Base-by-base conservation (phyloP, 805 yeast genomes). In the Starmerella lactis-condensi region DNA sequence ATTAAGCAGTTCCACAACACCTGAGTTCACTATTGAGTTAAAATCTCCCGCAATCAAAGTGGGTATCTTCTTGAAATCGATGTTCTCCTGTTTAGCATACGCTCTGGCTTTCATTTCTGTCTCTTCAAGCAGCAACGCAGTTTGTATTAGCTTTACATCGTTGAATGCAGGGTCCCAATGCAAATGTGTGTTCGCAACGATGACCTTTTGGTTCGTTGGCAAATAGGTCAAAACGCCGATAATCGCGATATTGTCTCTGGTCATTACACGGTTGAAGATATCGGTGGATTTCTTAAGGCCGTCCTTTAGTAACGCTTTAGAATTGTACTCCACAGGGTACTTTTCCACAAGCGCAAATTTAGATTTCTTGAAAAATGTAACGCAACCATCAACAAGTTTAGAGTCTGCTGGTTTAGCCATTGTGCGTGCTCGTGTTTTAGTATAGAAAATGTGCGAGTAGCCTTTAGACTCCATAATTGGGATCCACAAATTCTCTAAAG, bases 161-260 rank as follows among this genome's bases (percentile, higher is more conserved):
- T 79, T 79, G 50, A 73, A 78, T 30, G 77, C 79, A 4, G 98
- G 98, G 59, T 89, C 95, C 96, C 98, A 89, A 53, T 85, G 95
- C 52, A 89, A 67, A 62, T 89, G 99, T 0, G 96, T 85, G 47
- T 82, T 85, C 3, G 77, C 82, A 22, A 81, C 61, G 42, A 78
- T 62, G 23, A 85, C 56, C 39, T 66, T 65, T 50, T 74, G 76
- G 12, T 83, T 81, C 5, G 83, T 68, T 33, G 64, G 65, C 21
- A 61, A 52, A 47, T 77, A 89, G 49, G 78, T 81, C 42, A 89
- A 65, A 34, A 72, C 67, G 11, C 76, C 60, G 29, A 81, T 67
- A 30, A 78, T 60, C 6, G 94, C 96, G 47, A 89, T 71, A 47
- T 89, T 81, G 56, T 89, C 99, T 53, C 83, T 82, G 52, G 81